Base-by-base conservation (phyloP, 75 land plant genomes). In the Pinus albicaulis region DNA sequence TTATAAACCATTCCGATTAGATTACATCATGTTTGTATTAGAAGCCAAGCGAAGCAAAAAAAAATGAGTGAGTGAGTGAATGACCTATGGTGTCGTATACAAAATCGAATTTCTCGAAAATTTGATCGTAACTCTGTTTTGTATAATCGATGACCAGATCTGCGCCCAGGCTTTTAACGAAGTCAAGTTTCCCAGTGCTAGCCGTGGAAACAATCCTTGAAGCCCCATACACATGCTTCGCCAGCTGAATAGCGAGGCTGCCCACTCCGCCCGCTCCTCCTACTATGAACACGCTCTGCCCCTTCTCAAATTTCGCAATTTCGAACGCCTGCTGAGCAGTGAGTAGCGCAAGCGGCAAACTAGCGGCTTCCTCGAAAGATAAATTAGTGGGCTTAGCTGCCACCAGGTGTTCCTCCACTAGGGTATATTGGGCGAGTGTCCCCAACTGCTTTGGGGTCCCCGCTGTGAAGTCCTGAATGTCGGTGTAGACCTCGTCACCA, bases 201-300 rank as follows among this genome's bases (percentile, higher is more conserved):
- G 76, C 41, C 7, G 86, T 86, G 31, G 88, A 74, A 44, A 79
- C 87, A 65, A 86, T 83, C 23, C 72, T 56, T 4, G 87, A 84
- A 38, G 88, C 88, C 62, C 80, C 83, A 75, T 80, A 84, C 22
- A 86, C 77, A 26, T 66, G 72, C 78, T 84, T 86, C 19, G 88
- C 88, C 44, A 86, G 75, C 87, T 86, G 88, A 31, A 86, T 76
- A 52, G 87, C 88, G 10, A 86, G 63, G 74, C 71, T 80, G 4
- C 88, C 86, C 16, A 86, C 86, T 11, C 88, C 88, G 3, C 88
- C 88, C 48, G 88, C 83, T 55, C 88, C 88, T 55, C 88, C 86
- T 1, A 74, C 78, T 15, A 86, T 48, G 16, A 86, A 72, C 8
- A 84, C 71, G 31, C 52, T 80, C 65, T 84, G 78, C 13, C 83